Evolutionary conservation across 2,329 filamentous ascomycete species (phyloP).

Genomic region (Botrytis aclada): DNA sequence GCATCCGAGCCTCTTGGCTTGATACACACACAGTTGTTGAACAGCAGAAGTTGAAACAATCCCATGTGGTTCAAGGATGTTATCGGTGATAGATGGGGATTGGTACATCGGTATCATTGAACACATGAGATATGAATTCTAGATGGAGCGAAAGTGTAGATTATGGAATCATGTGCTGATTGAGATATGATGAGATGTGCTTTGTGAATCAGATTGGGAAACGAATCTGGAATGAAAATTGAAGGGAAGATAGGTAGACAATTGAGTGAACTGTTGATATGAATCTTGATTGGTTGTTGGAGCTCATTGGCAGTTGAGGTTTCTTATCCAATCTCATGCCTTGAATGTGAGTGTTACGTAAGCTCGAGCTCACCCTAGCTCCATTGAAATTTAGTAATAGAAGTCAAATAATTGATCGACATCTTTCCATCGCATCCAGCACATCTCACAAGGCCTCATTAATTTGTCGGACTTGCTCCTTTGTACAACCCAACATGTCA

Average conservation of each 20-base stretch:
- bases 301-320: neutral
- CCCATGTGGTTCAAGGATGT: neutral
- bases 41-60: neutral
- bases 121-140: neutral
- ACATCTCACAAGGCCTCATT: constrained; percentile 26
- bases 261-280: neutral
- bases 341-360: neutral
- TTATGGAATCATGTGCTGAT: neutral
- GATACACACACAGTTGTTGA: neutral
- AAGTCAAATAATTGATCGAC: neutral
- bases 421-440: neutral
- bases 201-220: neutral
- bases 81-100: neutral
- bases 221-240: neutral
- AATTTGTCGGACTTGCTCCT: constrained; percentile 25
- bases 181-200: neutral
- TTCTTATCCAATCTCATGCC: neutral
- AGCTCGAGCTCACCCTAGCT: neutral
- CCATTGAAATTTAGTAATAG: neutral
- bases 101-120: neutral
- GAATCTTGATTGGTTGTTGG: neutral
- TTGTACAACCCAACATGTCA: constrained; percentile 60
- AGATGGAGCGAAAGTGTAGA: neutral
- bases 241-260: neutral
- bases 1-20: neutral